Base-by-base conservation (phyloP, 176 grass and related monocot species). In the Carex littledalei region DNA sequence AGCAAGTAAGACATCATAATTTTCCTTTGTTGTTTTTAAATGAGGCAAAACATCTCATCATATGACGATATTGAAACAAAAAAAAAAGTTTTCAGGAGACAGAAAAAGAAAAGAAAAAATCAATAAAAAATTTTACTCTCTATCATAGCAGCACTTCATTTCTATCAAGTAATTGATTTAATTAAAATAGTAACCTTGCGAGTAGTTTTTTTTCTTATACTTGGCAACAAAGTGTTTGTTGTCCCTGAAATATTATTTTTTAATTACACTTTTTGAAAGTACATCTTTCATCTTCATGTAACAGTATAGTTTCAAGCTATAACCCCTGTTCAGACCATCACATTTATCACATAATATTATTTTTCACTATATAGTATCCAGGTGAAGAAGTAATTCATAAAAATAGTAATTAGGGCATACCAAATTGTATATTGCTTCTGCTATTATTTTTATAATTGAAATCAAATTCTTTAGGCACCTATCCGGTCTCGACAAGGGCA, bases 1-100 rank as follows among this genome's bases (percentile, higher is more conserved):
- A 94, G 50, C 84, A 92, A 87, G 92, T 94, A 92, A 94, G 88
- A 24, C 84, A 57, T 68, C 60, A 3, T 76, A 81, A 80, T 54
- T 41, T 32, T 61, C 78, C 4, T 49, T 50, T 12, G 10, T 32
- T 49, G 34, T 60, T 13, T 59, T 16, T 57, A 18, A 10, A 58
- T 79, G 11, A 45, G 52, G 45, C 11, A 17, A 50, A 80, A 56
- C 77, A 74, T 26, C 20, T 20, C 41, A 24, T 49, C 17, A 21
- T 65, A 13, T 45, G 39, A 73, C 20, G n/a, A 73, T 73, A 45
- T 24, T 49, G 5, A 24, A 22, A 10, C 22, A 21, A 73, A 22
- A 13, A n/a, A 11, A 39, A 39, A 39, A 1, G 37, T 21, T 65
- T 15, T 66, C 24, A 65, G 20, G 22, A 65, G 62, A 64, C 8